Conservation (phyloP, 257 asterid genomes). For the Penstemon newberryi region DNA sequence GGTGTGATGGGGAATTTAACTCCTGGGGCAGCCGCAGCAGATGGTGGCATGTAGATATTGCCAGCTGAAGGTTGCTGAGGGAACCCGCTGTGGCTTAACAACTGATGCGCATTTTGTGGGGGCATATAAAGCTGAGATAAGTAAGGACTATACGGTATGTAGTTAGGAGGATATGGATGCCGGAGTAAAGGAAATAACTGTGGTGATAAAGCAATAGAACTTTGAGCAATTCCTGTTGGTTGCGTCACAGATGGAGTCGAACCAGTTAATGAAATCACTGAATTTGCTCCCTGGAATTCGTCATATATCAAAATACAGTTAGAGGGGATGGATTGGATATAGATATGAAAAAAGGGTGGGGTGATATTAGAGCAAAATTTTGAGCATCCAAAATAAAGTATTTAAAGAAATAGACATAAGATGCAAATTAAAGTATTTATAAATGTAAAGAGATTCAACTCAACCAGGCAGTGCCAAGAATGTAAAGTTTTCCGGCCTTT, state of each 20-base stretch:
- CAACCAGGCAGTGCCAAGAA: not conserved
- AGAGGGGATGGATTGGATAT: not conserved
- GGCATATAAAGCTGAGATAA: slow-evolving; percentile 53
- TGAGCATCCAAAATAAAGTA: not conserved
- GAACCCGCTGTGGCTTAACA: slow-evolving; percentile 51
- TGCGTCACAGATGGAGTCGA: slow-evolving; percentile 42
- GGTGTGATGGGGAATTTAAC: slow-evolving; percentile 45
- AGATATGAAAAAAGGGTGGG: not conserved
- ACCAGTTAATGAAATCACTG: slow-evolving; percentile 36
- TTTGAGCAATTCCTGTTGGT: slow-evolving; percentile 41
- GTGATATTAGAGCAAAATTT: not conserved
- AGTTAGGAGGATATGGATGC: slow-evolving; percentile 62
- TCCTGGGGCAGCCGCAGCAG: slow-evolving; percentile 42
- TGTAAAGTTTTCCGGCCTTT: not conserved
- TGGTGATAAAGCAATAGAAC: slow-evolving; percentile 45
- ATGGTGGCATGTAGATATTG: slow-evolving; percentile 45
- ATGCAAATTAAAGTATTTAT: not conserved
- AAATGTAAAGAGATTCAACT: not conserved
- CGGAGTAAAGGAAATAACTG: slow-evolving; percentile 47
- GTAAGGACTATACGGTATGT: slow-evolving; percentile 52
- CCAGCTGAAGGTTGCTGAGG: slow-evolving; percentile 55
- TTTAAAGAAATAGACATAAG: not conserved
- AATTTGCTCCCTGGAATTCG: slow-evolving; percentile 42
- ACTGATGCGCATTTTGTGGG: slow-evolving; percentile 47
- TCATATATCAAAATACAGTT: not conserved